Evolutionary conservation across 768 basidiomycete species (phyloP), one percentile per base, ranked within the genome.

Genomic region (Crassisporium funariophilum): DNA sequence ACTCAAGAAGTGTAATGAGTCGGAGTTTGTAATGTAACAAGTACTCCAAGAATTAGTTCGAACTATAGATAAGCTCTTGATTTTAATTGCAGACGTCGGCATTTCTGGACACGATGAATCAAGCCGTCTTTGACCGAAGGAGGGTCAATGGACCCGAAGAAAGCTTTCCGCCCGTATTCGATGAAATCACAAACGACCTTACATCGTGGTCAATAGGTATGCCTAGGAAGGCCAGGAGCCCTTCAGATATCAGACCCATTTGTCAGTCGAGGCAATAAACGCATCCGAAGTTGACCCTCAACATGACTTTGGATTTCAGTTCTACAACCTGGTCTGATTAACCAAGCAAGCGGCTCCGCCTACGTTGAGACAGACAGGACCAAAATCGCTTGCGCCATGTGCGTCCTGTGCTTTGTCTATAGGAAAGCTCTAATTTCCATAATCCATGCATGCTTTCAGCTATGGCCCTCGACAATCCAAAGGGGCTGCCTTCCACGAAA

Each of bases 351-450:
- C 61, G 97, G 97, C 1, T 97, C 94, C 13, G 94, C 93, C 9
- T 99, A 98, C 62, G 89, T 99, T 56, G 97, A 99, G 69, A 88
- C 87, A 1, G 88, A 89, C 46, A 79, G 79, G 45, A 90, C 91
- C 0, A 99, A 99, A 71, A 83, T 99, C 53, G 94, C 93, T 4
- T 97, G 93, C 63, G 93, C 97, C 33, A 91, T 98, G 95, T 98
- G 88, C 78, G 21, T 31, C 46, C 40, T 35, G n/a, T 33, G 8
- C 44, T 49, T 33, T 16, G 31, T 35, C 42, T 9, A 40, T 35
- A 15, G 38, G n/a, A 20, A 24, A 44, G 19, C 38, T 47, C 27
- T 45, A 49, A 41, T 35, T 47, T 50, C 40, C 52, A 23, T 5
- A 37, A 45, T 47, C 49, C 34, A 13, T 46, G n/a, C n/a, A n/a